phyloP scores from a whole-genome alignment of 164 flowering plant species.

The Macadamia integrifolia region DNA sequence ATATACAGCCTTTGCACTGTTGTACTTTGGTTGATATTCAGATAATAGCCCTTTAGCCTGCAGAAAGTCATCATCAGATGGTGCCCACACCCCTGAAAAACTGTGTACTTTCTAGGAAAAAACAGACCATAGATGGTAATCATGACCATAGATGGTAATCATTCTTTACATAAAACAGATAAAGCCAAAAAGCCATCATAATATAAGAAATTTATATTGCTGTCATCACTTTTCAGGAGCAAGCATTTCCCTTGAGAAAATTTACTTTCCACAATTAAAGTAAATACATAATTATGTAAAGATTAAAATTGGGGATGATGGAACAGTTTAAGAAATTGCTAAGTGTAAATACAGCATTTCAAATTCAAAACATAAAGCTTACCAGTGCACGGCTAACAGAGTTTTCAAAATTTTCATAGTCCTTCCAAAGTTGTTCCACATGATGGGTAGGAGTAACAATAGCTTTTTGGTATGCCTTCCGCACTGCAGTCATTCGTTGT shows the following conservation, averaged over 20 bases:
- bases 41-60: constrained; percentile 95
- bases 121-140: not conserved
- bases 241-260: not conserved
- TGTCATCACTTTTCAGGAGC: too few relatives aligned
- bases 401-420: constrained; percentile 94
- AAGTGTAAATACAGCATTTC: too few relatives aligned
- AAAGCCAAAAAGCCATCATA: not conserved
- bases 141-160: not conserved
- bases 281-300: not conserved
- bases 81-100: not conserved
- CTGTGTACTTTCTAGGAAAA: not conserved
- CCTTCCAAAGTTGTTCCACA: constrained; percentile 95
- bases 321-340: not conserved
- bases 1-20: constrained; percentile 95
- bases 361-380: constrained; percentile 10
- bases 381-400: constrained; percentile 95
- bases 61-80: constrained; percentile 15
- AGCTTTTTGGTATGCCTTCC: constrained; percentile 90
- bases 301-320: not conserved
- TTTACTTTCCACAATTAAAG: not conserved
- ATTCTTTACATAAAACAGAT: not conserved
- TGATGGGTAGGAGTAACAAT: constrained; percentile 90
- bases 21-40: constrained; percentile 94
- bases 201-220: not conserved
- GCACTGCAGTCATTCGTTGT: constrained; percentile 72